phyloP scores from a whole-genome alignment of 176 grass and related monocot genomes.

The Musa acuminata region DNA sequence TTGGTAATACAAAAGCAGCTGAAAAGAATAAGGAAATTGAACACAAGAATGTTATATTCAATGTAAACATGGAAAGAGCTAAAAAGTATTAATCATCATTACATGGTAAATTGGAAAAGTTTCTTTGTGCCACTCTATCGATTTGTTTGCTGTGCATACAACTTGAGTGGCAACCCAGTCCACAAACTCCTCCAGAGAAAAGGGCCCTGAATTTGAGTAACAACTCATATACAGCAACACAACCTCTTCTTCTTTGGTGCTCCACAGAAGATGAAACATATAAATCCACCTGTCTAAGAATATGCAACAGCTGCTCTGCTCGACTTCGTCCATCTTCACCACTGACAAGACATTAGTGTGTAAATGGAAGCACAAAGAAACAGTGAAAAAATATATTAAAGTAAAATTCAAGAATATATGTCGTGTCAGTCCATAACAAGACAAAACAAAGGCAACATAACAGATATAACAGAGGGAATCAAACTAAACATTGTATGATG shows the following conservation, averaged over 20 bases:
- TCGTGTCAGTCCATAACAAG: neutral
- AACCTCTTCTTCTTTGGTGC: constrained; percentile 91
- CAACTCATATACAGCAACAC: constrained; percentile 78
- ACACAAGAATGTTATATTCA: constrained; percentile 2
- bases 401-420: neutral
- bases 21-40: constrained; percentile 23
- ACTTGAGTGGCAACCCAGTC: constrained; percentile 45
- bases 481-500: no score
- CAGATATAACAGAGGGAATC: neutral
- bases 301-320: constrained; percentile 90
- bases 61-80: neutral
- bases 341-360: constrained; percentile 34
- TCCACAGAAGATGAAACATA: constrained; percentile 74
- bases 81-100: constrained; percentile 26
- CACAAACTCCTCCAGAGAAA: constrained; percentile 76
- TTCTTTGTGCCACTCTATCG: constrained; percentile 50
- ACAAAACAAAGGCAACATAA: neutral
- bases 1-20: constrained; percentile 96
- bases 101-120: constrained; percentile 81
- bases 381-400: neutral
- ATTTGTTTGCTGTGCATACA: constrained; percentile 47
- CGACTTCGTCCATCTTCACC: constrained; percentile 97
- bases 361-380: constrained; percentile 6
- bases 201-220: constrained; percentile 72
- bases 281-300: constrained; percentile 90